Evolutionary conservation across 163 green algal species (phyloP).

Genomic region (Picocystis sp.): DNA sequence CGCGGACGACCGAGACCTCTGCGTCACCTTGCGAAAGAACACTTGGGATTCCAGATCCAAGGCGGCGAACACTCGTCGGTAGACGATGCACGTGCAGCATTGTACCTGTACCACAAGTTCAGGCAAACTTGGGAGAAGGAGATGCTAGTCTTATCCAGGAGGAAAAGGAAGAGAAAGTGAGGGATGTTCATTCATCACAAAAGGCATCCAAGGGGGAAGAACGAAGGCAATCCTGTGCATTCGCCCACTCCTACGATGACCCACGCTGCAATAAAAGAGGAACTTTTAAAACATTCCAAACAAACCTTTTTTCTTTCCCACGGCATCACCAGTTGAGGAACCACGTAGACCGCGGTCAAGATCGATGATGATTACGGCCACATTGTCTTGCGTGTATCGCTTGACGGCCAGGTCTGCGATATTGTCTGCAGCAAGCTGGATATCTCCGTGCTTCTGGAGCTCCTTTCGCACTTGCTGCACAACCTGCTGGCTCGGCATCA

Average conservation of each 20-base stretch:
- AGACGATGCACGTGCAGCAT: slow-evolving; percentile 65
- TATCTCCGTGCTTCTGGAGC: background rate
- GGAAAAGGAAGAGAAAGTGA: too few species aligned
- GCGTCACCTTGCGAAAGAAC: background rate
- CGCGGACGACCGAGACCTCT: background rate
- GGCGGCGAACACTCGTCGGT: slow-evolving; percentile 65
- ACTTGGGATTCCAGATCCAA: slow-evolving; percentile 15
- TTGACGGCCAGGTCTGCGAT: slow-evolving; percentile 5
- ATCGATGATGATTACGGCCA: slow-evolving; percentile 8
- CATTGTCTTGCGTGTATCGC: slow-evolving; percentile 12
- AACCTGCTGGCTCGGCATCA: slow-evolving; percentile 25
- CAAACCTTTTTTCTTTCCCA: too few species aligned
- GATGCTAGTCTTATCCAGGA: too few species aligned
- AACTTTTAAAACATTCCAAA: too few species aligned
- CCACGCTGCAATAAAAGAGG: too few species aligned
- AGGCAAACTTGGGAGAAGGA: slow-evolving; percentile 11
- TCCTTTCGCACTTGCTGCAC: background rate
- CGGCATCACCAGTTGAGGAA: too few species aligned
- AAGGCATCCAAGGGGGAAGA: too few species aligned
- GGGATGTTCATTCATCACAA: too few species aligned
- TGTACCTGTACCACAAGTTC: slow-evolving; percentile 81
- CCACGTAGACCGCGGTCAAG: background rate
- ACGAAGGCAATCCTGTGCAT: too few species aligned
- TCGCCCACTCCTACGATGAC: too few species aligned
- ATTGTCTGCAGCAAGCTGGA: slow-evolving; percentile 1